These are phyloP conservation scores for Zoysia pacifica DNA, from an alignment of 176 grass and related monocot genomes.

Conservation along the genomic window DNA sequence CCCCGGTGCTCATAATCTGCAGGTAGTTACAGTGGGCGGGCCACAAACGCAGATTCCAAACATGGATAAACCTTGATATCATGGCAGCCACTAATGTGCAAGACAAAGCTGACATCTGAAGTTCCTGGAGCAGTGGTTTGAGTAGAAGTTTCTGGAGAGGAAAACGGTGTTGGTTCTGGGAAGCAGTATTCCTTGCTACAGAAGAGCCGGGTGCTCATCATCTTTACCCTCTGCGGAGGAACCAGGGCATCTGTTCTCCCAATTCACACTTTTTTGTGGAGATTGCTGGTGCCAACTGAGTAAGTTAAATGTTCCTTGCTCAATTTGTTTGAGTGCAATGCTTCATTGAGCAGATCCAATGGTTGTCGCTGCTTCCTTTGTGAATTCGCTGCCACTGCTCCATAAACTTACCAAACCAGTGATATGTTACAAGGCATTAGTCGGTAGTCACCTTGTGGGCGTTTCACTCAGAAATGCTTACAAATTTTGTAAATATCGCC, in stretches of 20 bases:
- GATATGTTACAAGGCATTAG: slow-evolving; percentile 28
- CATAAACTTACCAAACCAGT: slow-evolving; percentile 23
- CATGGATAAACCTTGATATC: slow-evolving; percentile 42
- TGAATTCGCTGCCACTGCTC: neutral
- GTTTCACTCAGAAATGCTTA: neutral
- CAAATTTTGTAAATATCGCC: slow-evolving; percentile 15
- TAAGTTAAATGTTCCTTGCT: slow-evolving; percentile 13
- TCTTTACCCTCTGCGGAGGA: neutral
- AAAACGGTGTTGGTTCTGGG: neutral
- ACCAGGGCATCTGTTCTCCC: neutral
- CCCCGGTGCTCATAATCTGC: slow-evolving; percentile 51
- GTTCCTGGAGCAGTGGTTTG: slow-evolving; percentile 17
- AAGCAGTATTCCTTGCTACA: slow-evolving; percentile 32
- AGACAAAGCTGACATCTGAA: slow-evolving; percentile 27
- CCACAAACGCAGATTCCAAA: slow-evolving; percentile 41
- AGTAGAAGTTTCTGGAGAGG: slow-evolving; percentile 18
- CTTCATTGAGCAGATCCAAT: slow-evolving; percentile 1
- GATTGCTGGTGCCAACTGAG: neutral
- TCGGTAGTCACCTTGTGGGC: neutral
- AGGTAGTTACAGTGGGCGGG: slow-evolving; percentile 20
- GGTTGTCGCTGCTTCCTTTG: neutral
- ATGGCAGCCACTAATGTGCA: neutral
- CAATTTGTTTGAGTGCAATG: neutral
- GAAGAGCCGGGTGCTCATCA: slow-evolving; percentile 3
- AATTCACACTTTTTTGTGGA: slow-evolving; percentile 1